phyloP scores from a whole-genome alignment of 1,139 yeast genomes.

The Yamadazyma triangularis region DNA sequence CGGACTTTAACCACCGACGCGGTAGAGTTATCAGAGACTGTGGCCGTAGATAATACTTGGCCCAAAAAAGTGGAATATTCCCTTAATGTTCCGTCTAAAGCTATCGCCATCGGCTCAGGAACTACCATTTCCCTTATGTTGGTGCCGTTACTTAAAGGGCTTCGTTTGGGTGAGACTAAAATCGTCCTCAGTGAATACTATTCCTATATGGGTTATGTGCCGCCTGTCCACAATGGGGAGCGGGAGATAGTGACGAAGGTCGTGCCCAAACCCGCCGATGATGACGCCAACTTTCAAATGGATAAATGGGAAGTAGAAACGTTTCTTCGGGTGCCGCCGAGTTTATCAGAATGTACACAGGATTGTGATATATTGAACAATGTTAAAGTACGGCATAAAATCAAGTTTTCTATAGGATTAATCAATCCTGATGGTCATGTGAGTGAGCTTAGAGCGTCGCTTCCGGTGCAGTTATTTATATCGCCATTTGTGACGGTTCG shows the following conservation, averaged over 20 bases:
- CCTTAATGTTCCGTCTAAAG: constrained; percentile 80
- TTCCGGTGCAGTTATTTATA: constrained; percentile 64
- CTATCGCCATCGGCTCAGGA: constrained; percentile 83
- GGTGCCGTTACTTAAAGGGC: constrained; percentile 79
- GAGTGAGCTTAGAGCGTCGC: constrained; percentile 70
- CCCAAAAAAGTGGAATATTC: constrained; percentile 90
- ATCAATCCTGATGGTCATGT: constrained; percentile 72
- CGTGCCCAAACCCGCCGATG: constrained; percentile 29
- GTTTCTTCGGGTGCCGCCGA: constrained; percentile 60
- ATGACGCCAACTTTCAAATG: constrained; percentile 39
- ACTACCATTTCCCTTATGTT: constrained; percentile 66
- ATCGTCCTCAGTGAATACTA: constrained; percentile 65
- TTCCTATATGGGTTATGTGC: constrained; percentile 55
- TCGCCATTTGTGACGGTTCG: constrained; percentile 78
- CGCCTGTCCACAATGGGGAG: constrained; percentile 57
- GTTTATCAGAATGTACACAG: constrained; percentile 73
- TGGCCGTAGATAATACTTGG: constrained; percentile 95
- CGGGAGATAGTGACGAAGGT: constrained; percentile 43
- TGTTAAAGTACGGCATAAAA: constrained; percentile 67
- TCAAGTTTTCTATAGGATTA: constrained; percentile 60
- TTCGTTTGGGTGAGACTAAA: constrained; percentile 67
- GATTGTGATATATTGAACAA: constrained; percentile 66
- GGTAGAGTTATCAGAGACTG: constrained; percentile 83
- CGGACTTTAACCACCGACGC: constrained; percentile 87
- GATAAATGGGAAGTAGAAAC: constrained; percentile 80